Evolutionary conservation across 2,329 filamentous ascomycete species (phyloP).

Genomic region (Botrytis squamosa): DNA sequence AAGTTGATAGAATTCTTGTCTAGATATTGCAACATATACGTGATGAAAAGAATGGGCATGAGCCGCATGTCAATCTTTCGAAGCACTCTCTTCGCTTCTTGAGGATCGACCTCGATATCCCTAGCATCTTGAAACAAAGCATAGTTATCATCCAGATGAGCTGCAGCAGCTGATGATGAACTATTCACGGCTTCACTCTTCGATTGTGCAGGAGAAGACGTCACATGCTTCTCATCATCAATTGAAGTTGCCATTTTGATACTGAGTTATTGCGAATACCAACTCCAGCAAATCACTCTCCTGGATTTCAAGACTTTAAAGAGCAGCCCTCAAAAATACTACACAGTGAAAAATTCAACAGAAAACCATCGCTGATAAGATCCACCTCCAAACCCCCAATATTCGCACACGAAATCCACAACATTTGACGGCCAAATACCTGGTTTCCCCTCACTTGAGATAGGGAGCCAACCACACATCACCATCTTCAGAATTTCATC

Average conservation of each 20-base stretch:
- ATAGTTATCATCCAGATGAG: conserved; percentile 42
- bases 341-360: neutral
- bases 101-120: conserved; percentile 32
- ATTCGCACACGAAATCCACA: neutral
- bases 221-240: conserved; percentile 27
- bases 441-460: conserved; percentile 7
- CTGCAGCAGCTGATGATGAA: conserved; percentile 22
- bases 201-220: conserved; percentile 13
- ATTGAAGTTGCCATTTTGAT: conserved; percentile 20
- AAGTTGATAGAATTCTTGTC: conserved; percentile 58
- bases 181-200: conserved; percentile 17
- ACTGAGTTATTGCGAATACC: neutral
- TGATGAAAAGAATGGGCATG: conserved; percentile 56
- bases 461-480: conserved; percentile 12
- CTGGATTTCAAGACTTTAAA: neutral
- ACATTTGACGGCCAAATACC: neutral
- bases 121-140: conserved; percentile 40
- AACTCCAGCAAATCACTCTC: neutral
- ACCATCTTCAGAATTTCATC: neutral
- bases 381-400: neutral
- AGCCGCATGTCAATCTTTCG: conserved; percentile 56
- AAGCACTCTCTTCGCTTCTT: conserved; percentile 44
- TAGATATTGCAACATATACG: conserved; percentile 61
- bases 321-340: too few relatives aligned
- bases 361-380: neutral